These are phyloP conservation scores for Yamadazyma siamensis DNA, from an alignment of 1,139 yeast genomes.

Conservation along the genomic window DNA sequence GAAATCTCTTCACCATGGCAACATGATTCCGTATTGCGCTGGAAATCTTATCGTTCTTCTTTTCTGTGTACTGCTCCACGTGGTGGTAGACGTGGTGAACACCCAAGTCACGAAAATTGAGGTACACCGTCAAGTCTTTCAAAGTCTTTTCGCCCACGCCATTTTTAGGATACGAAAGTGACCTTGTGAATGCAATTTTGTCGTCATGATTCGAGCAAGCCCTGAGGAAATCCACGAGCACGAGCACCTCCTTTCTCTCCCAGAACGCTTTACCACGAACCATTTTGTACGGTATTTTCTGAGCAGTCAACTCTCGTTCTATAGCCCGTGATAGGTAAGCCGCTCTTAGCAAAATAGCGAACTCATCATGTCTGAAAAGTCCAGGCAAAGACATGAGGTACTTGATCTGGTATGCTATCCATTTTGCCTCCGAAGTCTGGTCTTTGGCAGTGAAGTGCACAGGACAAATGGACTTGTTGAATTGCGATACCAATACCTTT, in stretches of 20 bases:
- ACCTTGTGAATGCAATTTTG: conserved; percentile 53
- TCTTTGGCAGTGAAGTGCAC: conserved; percentile 39
- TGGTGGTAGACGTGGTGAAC: conserved; percentile 1
- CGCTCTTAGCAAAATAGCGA: conserved; percentile 70
- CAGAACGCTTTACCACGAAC: conserved; percentile 76
- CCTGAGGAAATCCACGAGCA: conserved; percentile 62
- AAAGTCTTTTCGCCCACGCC: conserved; percentile 69
- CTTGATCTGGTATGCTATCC: conserved; percentile 55
- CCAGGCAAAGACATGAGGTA: conserved; percentile 39
- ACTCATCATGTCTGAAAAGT: conserved; percentile 46
- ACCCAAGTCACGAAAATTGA: conserved; percentile 4
- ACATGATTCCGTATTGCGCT: conserved; percentile 23
- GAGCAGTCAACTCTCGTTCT: conserved; percentile 57
- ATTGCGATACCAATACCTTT: conserved; percentile 48
- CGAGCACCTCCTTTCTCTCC: conserved; percentile 68
- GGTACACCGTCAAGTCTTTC: conserved; percentile 22
- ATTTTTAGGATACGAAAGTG: conserved; percentile 58
- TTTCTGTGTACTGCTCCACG: conserved; percentile 1
- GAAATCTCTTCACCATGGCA: conserved; percentile 25
- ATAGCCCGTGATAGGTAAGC: conserved; percentile 54
- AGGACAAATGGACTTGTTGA: conserved; percentile 41
- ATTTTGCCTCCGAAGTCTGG: conserved; percentile 52
- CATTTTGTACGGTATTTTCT: conserved; percentile 60
- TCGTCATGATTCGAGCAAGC: conserved; percentile 58
- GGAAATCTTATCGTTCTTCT: conserved; percentile 4